Conservation (phyloP, 768 basidiomycete genomes). For the Amanita pallidorosea region DNA sequence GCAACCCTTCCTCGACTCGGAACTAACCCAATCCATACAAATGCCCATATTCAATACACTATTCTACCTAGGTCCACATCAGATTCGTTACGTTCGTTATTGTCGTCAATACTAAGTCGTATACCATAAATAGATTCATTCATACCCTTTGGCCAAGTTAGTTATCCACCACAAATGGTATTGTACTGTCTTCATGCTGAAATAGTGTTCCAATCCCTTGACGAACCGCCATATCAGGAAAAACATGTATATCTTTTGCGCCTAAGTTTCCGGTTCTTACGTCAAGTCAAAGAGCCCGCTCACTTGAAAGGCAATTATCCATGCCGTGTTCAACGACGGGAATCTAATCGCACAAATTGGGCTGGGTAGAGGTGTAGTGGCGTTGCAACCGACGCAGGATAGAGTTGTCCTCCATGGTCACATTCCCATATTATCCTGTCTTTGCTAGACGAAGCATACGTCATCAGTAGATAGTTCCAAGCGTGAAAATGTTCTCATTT, state of each 20-base stretch:
- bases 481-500: constrained; percentile 4
- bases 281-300: constrained; percentile 15
- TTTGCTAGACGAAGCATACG: constrained; percentile 27
- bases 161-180: constrained; percentile 9
- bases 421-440: constrained; percentile 68
- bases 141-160: constrained; percentile 30
- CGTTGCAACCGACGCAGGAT: constrained; percentile 32
- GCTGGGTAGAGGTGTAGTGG: constrained; percentile 34
- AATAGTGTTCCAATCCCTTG: constrained; percentile 59
- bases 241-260: constrained; percentile 57
- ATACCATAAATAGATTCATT: constrained; percentile 21
- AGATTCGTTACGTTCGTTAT: constrained; percentile 23
- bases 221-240: constrained; percentile 69
- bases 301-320: constrained; percentile 63
- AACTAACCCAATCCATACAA: constrained; percentile 1
- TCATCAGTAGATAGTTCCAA: constrained; percentile 1
- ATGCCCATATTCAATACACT: constrained; percentile 10
- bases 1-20: constrained; percentile 6
- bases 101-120: constrained; percentile 14
- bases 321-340: constrained; percentile 48
- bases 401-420: constrained; percentile 56
- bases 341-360: constrained; percentile 53
- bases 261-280: constrained; percentile 13
- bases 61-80: constrained; percentile 11
- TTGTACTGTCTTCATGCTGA: constrained; percentile 21